phyloP scores from a whole-genome alignment of 768 basidiomycete genomes.

The Obba rivulosa region DNA sequence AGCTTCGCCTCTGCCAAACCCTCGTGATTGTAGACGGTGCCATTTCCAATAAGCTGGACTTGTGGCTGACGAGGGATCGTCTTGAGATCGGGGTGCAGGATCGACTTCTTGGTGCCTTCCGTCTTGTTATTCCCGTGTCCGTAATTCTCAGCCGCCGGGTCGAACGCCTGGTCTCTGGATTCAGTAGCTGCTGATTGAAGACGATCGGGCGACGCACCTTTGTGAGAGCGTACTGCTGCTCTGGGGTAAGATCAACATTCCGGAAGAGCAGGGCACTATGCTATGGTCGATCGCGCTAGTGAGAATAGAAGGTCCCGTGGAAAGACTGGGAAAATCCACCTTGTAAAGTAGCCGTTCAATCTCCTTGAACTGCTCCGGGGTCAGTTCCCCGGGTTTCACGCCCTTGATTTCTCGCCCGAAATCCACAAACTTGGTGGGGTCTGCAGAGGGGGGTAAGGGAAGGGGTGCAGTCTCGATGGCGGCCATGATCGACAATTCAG shows the following conservation, averaged over 20 bases:
- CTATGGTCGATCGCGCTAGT: slow-evolving; percentile 29
- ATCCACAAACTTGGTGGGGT: slow-evolving; percentile 56
- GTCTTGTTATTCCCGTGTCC: slow-evolving; percentile 92
- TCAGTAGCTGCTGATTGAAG: not conserved
- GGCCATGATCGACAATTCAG: slow-evolving; percentile 39
- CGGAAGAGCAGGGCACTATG: slow-evolving; percentile 74
- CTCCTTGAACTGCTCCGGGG: slow-evolving; percentile 57
- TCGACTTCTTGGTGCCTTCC: slow-evolving; percentile 63
- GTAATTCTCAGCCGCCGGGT: slow-evolving; percentile 57
- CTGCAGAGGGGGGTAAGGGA: slow-evolving; percentile 67
- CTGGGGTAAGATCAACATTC: slow-evolving; percentile 60
- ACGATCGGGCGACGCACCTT: slow-evolving; percentile 46
- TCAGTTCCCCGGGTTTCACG: slow-evolving; percentile 58
- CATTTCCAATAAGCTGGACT: slow-evolving; percentile 91
- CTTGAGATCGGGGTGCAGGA: slow-evolving; percentile 86
- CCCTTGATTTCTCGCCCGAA: slow-evolving; percentile 80
- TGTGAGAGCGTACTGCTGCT: slow-evolving; percentile 80
- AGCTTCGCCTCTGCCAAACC: slow-evolving; percentile 73
- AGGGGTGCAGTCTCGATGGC: slow-evolving; percentile 57
- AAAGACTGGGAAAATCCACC: slow-evolving; percentile 34
- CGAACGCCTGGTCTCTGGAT: slow-evolving; percentile 57
- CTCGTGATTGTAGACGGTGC: slow-evolving; percentile 73
- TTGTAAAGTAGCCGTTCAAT: slow-evolving; percentile 72
- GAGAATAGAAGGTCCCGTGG: not conserved
- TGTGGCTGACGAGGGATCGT: slow-evolving; percentile 85